phyloP scores from a whole-genome alignment of 306 rosid genomes.

The Rosa rugosa region DNA sequence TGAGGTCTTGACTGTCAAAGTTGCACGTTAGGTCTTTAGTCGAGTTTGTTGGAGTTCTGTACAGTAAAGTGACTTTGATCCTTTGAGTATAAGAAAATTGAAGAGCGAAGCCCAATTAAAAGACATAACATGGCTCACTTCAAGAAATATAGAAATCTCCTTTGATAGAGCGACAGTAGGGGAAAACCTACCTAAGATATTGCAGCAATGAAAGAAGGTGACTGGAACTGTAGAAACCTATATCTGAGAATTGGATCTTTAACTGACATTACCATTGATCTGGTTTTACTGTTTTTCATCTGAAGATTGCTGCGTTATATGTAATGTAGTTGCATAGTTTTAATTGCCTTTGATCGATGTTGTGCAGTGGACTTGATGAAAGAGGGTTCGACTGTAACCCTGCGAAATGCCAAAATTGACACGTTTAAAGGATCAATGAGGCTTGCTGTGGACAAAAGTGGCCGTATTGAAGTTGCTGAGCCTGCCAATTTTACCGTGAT shows the following conservation, averaged over 20 bases:
- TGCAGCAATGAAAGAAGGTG: neutral
- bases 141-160: neutral
- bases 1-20: neutral
- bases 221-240: neutral
- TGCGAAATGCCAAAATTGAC: conserved; percentile 42
- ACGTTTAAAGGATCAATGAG: conserved; percentile 49
- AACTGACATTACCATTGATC: neutral
- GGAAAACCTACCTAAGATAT: neutral
- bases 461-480: conserved; percentile 38
- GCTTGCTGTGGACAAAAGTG: conserved; percentile 46
- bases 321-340: neutral
- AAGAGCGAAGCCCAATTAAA: neutral
- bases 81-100: neutral
- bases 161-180: neutral
- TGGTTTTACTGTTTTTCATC: neutral
- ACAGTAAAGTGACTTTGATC: neutral
- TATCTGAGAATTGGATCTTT: neutral
- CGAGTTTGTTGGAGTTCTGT: neutral
- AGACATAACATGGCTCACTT: neutral
- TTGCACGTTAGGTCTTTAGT: neutral
- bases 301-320: neutral
- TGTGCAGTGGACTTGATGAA: conserved; percentile 38
- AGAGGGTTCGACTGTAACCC: conserved; percentile 36
- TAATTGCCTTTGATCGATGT: neutral
- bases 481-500: conserved; percentile 41